These are phyloP conservation scores for Crucibulum laeve DNA, from an alignment of 768 basidiomycete genomes.

Conservation along the genomic window DNA sequence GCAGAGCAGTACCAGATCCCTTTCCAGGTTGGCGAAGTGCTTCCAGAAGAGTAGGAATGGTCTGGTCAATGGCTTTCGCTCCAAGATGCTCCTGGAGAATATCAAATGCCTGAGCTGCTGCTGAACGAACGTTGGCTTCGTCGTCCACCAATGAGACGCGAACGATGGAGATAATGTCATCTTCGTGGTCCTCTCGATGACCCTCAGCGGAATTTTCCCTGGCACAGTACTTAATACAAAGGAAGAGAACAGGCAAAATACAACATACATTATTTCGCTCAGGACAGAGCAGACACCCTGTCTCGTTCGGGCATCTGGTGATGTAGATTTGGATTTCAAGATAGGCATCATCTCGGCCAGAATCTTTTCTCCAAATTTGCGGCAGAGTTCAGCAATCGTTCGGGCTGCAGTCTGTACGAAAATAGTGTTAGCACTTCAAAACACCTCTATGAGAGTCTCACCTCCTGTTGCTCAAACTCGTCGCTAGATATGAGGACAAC, in stretches of 20 bases:
- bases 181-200: constrained; percentile 85
- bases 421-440: constrained; percentile 3
- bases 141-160: constrained; percentile 85
- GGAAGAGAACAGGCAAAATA: neutral
- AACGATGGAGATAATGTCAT: constrained; percentile 82
- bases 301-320: constrained; percentile 58
- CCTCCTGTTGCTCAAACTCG: constrained; percentile 89
- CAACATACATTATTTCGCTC: constrained; percentile 78
- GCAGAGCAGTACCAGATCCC: constrained; percentile 91
- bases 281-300: constrained; percentile 88
- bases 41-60: constrained; percentile 90
- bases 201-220: constrained; percentile 82
- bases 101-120: constrained; percentile 88
- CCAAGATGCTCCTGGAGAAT: constrained; percentile 90
- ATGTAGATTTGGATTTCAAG: constrained; percentile 61
- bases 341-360: constrained; percentile 80
- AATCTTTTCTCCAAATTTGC: constrained; percentile 93
- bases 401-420: constrained; percentile 77
- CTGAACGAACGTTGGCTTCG: constrained; percentile 78
- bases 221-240: constrained; percentile 7
- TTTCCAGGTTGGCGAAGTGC: constrained; percentile 91
- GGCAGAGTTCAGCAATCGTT: constrained; percentile 84
- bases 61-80: constrained; percentile 89
- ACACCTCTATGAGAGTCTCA: constrained; percentile 19
- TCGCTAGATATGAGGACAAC: constrained; percentile 73